Evolutionary conservation across 1,139 yeast species (phyloP).

Genomic region (Candida mesenterica): DNA sequence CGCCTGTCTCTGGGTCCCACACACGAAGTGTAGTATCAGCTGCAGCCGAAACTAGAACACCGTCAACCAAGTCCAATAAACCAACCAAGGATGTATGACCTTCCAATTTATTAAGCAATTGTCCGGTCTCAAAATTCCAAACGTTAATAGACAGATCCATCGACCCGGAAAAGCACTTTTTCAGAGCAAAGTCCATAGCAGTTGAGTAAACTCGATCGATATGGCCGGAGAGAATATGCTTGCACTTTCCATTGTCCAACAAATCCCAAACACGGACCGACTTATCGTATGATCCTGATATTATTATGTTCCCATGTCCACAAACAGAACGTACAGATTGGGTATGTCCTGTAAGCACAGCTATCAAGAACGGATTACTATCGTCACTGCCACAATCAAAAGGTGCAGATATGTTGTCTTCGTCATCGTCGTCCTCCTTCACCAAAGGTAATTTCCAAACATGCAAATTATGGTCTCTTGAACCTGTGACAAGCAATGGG

Average conservation of each 20-base stretch:
- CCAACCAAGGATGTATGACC: constrained; percentile 95
- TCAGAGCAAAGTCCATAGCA: constrained; percentile 70
- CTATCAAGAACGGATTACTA: constrained; percentile 69
- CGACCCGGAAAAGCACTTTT: constrained; percentile 87
- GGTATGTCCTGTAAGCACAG: constrained; percentile 80
- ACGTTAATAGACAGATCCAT: constrained; percentile 86
- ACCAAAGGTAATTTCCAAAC: constrained; percentile 83
- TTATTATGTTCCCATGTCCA: constrained; percentile 79
- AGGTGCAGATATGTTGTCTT: constrained; percentile 27
- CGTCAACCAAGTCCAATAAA: constrained; percentile 70
- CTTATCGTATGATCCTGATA: constrained; percentile 90
- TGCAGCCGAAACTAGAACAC: constrained; percentile 89
- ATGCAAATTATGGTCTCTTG: constrained; percentile 84
- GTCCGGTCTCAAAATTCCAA: constrained; percentile 85
- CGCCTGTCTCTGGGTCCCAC: constrained; percentile 87
- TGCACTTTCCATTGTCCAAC: constrained; percentile 65
- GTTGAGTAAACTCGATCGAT: constrained; percentile 85
- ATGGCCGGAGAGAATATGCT: constrained; percentile 77
- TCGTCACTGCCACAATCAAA: constrained; percentile 38
- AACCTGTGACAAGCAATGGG: constrained; percentile 80
- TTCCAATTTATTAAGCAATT: constrained; percentile 59
- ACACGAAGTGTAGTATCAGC: constrained; percentile 90
- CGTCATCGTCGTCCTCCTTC: constrained; percentile 35
- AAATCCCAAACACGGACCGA: constrained; percentile 93
- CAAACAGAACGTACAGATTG: constrained; percentile 86